Percentiles rank a stretch among this genome's conserved stretches.
phyloP scores from a whole-genome alignment of 805 yeast genomes.

The Yamadazyma sp. region DNA sequence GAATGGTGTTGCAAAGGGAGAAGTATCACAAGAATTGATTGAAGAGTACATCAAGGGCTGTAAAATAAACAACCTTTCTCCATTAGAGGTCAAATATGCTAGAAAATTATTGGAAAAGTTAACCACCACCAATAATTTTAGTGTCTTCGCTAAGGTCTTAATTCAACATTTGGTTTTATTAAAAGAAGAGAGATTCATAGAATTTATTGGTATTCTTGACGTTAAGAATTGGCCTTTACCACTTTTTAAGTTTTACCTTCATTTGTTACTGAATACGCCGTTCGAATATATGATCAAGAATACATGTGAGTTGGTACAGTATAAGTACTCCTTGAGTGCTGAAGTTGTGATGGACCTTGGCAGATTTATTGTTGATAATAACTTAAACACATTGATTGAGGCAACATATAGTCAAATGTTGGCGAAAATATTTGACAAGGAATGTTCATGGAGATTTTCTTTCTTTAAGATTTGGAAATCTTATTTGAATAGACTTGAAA shows the following conservation, averaged over 20 bases:
- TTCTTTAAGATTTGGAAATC: slow-evolving; percentile 6
- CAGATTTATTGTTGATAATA: slow-evolving; percentile 22
- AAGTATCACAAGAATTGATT: slow-evolving; percentile 2
- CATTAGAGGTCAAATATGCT: slow-evolving; percentile 18
- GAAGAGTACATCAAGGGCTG: slow-evolving; percentile 10
- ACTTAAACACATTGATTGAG: slow-evolving; percentile 23
- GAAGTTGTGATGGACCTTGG: slow-evolving; percentile 17
- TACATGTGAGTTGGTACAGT: slow-evolving; percentile 19
- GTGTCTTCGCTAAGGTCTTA: slow-evolving; percentile 27
- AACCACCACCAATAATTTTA: slow-evolving; percentile 15
- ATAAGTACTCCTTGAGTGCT: slow-evolving; percentile 16
- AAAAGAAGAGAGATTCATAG: slow-evolving; percentile 24
- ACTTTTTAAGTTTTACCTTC: slow-evolving; percentile 28
- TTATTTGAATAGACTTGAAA: slow-evolving; percentile 5
- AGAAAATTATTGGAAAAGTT: slow-evolving; percentile 14
- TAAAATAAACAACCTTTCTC: slow-evolving; percentile 15
- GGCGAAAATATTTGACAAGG: not conserved
- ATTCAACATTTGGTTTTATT: slow-evolving; percentile 25
- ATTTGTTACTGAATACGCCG: slow-evolving; percentile 36
- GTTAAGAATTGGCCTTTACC: slow-evolving; percentile 28
- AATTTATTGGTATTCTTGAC: slow-evolving; percentile 17
- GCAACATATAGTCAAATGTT: not conserved
- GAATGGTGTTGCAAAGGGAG: not conserved
- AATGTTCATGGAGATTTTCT: slow-evolving; percentile 2
- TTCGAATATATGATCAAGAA: slow-evolving; percentile 23